Percentiles rank a stretch among this genome's conserved stretches.
These are phyloP conservation scores for Lumnitzera littorea DNA, from an alignment of 345 rosid species.

Conservation along the genomic window DNA sequence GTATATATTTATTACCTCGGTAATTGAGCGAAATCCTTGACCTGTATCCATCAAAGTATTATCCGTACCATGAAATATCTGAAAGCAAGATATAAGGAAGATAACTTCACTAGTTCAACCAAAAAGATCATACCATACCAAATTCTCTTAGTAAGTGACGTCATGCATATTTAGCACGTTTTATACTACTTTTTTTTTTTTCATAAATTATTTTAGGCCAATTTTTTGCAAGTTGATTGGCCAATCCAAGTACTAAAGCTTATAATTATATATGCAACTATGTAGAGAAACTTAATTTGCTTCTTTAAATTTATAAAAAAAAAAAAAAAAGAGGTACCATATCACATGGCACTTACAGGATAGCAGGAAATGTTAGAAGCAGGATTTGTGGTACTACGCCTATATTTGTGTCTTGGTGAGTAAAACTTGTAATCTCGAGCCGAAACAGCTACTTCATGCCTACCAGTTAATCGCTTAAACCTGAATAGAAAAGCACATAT, in stretches of 20 bases:
- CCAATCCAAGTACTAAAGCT: too few relatives aligned
- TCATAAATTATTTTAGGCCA: too few relatives aligned
- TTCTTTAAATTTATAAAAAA: too few relatives aligned
- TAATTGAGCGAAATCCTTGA: constrained; percentile 56
- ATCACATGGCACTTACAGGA: constrained; percentile 38
- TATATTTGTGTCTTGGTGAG: constrained; percentile 83
- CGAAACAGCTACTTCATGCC: constrained; percentile 68
- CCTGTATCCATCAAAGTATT: constrained; percentile 43
- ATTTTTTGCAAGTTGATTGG: too few relatives aligned
- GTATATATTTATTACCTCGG: constrained; percentile 34
- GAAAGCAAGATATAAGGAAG: constrained; percentile 1
- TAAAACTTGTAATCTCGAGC: constrained; percentile 79
- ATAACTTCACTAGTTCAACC: not conserved
- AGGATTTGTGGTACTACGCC: constrained; percentile 45
- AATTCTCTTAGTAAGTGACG: too few relatives aligned
- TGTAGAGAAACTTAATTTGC: too few relatives aligned
- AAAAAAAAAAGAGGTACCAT: too few relatives aligned
- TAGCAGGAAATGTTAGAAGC: constrained; percentile 46
- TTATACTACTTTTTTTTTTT: too few relatives aligned
- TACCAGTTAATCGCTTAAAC: constrained; percentile 82
- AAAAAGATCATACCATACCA: not conserved
- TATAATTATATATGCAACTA: too few relatives aligned
- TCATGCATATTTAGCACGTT: too few relatives aligned
- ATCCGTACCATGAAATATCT: constrained; percentile 46
- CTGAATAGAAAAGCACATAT: constrained; percentile 28